phyloP scores from a whole-genome alignment of 1,284 basidiomycete genomes.

The Naganishia liquefaciens region DNA sequence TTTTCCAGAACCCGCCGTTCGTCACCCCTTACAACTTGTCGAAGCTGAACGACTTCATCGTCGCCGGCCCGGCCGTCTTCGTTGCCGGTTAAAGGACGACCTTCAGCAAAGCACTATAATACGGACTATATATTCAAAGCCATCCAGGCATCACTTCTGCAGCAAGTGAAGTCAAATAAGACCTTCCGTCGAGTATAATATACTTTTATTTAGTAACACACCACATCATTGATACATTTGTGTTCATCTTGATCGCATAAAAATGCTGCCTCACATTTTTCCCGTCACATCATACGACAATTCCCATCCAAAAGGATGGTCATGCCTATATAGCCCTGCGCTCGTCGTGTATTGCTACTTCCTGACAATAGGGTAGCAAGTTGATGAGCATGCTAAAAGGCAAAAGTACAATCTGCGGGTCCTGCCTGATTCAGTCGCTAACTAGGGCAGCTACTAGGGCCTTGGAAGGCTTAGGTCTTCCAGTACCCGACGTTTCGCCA shows the following conservation, averaged over 20 bases:
- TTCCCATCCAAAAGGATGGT: too few species aligned
- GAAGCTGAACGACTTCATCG: slow-evolving; percentile 61
- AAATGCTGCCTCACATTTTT: too few species aligned
- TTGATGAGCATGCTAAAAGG: too few species aligned
- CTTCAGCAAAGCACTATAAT: slow-evolving; percentile 7
- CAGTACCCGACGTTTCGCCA: too few species aligned
- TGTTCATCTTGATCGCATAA: background rate
- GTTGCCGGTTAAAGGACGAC: slow-evolving; percentile 53
- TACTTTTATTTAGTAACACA: background rate
- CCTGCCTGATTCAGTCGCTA: too few species aligned
- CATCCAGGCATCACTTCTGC: slow-evolving; percentile 3
- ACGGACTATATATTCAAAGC: background rate
- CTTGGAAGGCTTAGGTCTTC: too few species aligned
- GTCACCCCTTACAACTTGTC: slow-evolving; percentile 63
- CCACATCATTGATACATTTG: background rate
- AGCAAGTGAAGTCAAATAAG: slow-evolving; percentile 4
- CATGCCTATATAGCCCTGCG: too few species aligned
- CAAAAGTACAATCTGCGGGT: too few species aligned
- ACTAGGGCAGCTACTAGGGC: too few species aligned
- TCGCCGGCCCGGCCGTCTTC: slow-evolving; percentile 63
- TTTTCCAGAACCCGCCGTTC: slow-evolving; percentile 59
- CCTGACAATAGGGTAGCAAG: too few species aligned
- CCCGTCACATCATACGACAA: too few species aligned
- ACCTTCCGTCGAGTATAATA: background rate
- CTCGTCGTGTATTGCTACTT: too few species aligned